A percentile compares a stretch with the other conserved stretches of the same genome.
phyloP scores from a whole-genome alignment of 2,329 filamentous ascomycete species.

The Trichoderma semiorbis region DNA sequence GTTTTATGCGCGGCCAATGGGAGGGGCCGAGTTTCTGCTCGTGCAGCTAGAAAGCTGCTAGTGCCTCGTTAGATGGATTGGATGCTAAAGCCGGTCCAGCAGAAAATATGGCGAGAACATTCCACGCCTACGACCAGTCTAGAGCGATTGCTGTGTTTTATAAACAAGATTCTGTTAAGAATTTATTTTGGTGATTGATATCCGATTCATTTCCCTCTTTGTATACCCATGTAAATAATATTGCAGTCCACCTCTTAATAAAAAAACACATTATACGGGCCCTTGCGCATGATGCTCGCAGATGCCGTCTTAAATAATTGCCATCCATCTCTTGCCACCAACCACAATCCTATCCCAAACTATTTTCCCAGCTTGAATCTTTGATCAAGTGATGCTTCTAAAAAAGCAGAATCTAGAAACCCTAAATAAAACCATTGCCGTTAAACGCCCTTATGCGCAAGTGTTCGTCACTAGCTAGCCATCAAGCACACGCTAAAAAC shows the following conservation, averaged over 20 bases:
- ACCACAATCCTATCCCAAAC: neutral
- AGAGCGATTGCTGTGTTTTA: neutral
- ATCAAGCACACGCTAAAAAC: neutral
- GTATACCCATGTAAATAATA: neutral
- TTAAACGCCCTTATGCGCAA: neutral
- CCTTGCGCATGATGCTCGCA: neutral
- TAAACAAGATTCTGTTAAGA: neutral
- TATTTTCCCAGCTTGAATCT: neutral
- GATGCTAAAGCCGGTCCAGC: neutral
- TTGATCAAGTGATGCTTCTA: neutral
- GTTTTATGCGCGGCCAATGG: constrained; percentile 8
- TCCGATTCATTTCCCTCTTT: neutral
- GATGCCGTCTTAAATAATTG: neutral
- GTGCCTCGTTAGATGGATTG: constrained; percentile 26
- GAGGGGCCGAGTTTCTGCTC: constrained; percentile 26
- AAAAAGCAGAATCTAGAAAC: neutral
- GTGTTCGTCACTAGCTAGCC: neutral
- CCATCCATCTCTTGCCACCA: neutral
- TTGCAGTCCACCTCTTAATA: neutral
- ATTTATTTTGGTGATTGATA: accelerated
- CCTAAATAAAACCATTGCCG: neutral
- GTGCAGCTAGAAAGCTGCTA: constrained; percentile 18
- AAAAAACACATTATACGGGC: neutral
- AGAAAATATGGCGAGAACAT: neutral
- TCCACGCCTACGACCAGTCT: neutral